Base-by-base conservation (phyloP, 2,329 filamentous ascomycete genomes). In the Epichloe baconii region DNA sequence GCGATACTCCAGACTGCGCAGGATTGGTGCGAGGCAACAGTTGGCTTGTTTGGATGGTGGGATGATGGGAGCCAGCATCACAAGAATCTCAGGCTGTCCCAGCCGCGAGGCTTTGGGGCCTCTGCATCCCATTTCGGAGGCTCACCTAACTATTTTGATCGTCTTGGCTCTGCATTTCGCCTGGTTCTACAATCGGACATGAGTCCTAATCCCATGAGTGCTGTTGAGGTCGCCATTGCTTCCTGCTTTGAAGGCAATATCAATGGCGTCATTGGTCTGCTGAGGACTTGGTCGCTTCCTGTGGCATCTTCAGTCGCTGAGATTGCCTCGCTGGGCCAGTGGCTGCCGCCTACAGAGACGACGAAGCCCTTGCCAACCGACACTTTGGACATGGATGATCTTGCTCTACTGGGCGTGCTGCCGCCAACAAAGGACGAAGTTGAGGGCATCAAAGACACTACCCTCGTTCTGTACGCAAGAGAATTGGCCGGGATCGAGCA, bases 31-130 rank as follows among this genome's bases (percentile, higher is more conserved):
- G 91, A 97, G 70, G 90, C 88, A 0, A 86, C 84, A 0, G 70
- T 96, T 53, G 86, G 84, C 2, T 71, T 97, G 47, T 83, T 90
- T 35, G 83, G 86, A 5, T 97, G 91, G 91, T 95, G 90, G 89
- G 85, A 95, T 62, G 88, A 93, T 54, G 78, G 79, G n/a, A 79
- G 82, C 53, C 65, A 64, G 56, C 72, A 66, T 47, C 68, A 66
- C 53, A 72, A 69, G 58, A 67, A 62, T 47, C 62, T 68, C 19
- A 63, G 66, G 52, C 59, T 71, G 37, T 69, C 72, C 12, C 68
- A 69, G 34, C 64, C 68, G n/a, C 66, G 68, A 55, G 60, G 61
- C 35, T 54, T 74, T 38, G 59, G 56, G 40, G 62, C 70, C 17
- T 62, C 61, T 3, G 46, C 61, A 47, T 54, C 62, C 15, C 71